Evolutionary conservation across 2,329 filamentous ascomycete genomes (phyloP).

Genomic region (Claviceps lovelessii): DNA sequence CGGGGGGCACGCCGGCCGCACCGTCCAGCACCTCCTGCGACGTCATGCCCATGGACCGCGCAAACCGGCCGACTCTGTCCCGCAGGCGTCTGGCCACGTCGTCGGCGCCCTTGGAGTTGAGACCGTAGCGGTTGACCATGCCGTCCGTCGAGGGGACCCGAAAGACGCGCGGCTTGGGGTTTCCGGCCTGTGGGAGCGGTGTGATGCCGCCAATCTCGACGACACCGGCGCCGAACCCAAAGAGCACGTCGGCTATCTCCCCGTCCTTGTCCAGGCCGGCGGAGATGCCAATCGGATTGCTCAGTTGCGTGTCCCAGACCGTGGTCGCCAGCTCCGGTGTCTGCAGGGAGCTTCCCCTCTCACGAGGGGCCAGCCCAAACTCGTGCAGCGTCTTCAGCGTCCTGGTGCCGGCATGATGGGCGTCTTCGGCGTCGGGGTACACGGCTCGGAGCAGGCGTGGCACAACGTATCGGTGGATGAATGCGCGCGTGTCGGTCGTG

Average conservation of each 20-base stretch:
- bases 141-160: constrained; percentile 70
- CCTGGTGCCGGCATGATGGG: constrained; percentile 67
- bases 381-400: constrained; percentile 58
- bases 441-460: constrained; percentile 51
- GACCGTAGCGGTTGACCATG: constrained; percentile 87
- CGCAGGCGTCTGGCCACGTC: constrained; percentile 67
- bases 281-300: constrained; percentile 88
- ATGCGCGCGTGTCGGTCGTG: constrained; percentile 59
- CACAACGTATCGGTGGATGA: constrained; percentile 51
- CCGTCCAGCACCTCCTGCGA: constrained; percentile 67
- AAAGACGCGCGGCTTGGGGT: constrained; percentile 78
- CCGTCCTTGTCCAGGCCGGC: constrained; percentile 91
- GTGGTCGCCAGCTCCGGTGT: constrained; percentile 21
- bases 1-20: constrained; percentile 61
- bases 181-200: constrained; percentile 73
- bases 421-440: constrained; percentile 71
- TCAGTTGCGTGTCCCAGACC: constrained; percentile 63
- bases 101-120: constrained; percentile 85
- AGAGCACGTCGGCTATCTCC: constrained; percentile 71
- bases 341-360: constrained; percentile 42
- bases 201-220: constrained; percentile 91
- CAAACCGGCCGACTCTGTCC: constrained; percentile 64
- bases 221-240: constrained; percentile 70
- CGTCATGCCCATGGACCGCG: constrained; percentile 52
- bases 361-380: constrained; percentile 66